A percentile compares a stretch with the other conserved stretches of the same genome.
These are phyloP conservation scores for Crithidia expoeki DNA, from an alignment of 208 protist genomes.

Conservation along the genomic window DNA sequence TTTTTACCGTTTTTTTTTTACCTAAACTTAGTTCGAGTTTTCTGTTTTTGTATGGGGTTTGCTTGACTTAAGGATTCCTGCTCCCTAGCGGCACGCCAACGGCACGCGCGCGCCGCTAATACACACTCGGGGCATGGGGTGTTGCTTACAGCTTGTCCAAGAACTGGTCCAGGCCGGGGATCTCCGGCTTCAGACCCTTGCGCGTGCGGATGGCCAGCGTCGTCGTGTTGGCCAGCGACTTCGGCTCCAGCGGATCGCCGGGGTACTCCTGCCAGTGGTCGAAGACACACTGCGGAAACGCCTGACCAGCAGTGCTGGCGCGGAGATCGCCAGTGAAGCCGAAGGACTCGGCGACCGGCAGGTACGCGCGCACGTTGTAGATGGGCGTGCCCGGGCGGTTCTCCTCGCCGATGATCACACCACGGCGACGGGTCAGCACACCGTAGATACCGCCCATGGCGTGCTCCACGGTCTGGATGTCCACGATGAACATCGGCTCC, in stretches of 20 bases:
- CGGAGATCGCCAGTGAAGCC: slow-evolving; percentile 97
- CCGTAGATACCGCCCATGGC: slow-evolving; percentile 97
- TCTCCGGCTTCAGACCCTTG: slow-evolving; percentile 96
- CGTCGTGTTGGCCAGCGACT: slow-evolving; percentile 71
- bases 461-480: slow-evolving; percentile 96
- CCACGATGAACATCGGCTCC: slow-evolving; percentile 98
- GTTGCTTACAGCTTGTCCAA: slow-evolving; percentile 97
- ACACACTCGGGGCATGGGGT: too few species aligned
- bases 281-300: slow-evolving; percentile 98
- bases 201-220: slow-evolving; percentile 91
- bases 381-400: slow-evolving; percentile 96
- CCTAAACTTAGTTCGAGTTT: too few species aligned
- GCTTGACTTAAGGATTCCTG: too few species aligned
- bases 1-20: too few species aligned
- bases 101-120: too few species aligned
- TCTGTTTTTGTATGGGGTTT: too few species aligned
- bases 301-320: slow-evolving; percentile 94
- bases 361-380: slow-evolving; percentile 97
- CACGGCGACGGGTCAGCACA: slow-evolving; percentile 96
- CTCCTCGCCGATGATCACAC: slow-evolving; percentile 96
- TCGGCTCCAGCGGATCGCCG: slow-evolving; percentile 85
- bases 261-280: slow-evolving; percentile 97
- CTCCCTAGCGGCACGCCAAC: too few species aligned
- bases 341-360: slow-evolving; percentile 99
- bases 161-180: slow-evolving; percentile 94